A percentile compares a stretch with the other conserved stretches of the same genome.
phyloP scores from a whole-genome alignment of 176 grass and related monocot genomes.

The Eragrostis nindensis region DNA sequence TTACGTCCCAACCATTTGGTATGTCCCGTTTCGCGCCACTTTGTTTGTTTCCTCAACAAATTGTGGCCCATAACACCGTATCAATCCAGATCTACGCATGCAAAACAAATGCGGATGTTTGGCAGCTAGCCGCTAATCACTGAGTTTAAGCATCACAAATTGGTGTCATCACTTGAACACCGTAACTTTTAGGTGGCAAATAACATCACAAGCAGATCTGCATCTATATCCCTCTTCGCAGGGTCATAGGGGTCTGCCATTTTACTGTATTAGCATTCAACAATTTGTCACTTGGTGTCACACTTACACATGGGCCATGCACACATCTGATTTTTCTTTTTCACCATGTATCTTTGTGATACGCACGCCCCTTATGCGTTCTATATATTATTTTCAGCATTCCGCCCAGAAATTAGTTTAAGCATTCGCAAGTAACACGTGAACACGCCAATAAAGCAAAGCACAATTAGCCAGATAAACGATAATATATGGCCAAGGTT shows the following conservation, averaged over 20 bases:
- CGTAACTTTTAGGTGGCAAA: neutral
- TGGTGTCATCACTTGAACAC: neutral
- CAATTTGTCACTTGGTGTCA: neutral
- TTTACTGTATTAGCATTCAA: neutral
- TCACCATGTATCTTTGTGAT: neutral
- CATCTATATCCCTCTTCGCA: neutral
- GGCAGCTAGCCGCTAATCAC: conserved; percentile 10
- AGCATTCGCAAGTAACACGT: neutral
- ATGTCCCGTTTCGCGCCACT: neutral
- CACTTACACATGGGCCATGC: neutral
- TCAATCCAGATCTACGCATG: conserved; percentile 10
- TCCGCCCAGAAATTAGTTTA: neutral
- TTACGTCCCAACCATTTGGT: neutral
- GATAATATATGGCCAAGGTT: neutral
- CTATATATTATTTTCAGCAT: neutral
- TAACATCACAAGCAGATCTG: neutral
- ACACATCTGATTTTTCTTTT: neutral
- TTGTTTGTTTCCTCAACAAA: conserved; percentile 17
- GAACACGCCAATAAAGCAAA: neutral
- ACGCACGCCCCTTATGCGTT: neutral
- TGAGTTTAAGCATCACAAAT: neutral
- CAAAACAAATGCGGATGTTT: neutral
- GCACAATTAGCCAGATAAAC: neutral
- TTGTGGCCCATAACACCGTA: neutral
- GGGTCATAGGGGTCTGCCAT: neutral